phyloP scores from a whole-genome alignment of 83 land plant genomes.

The Thuja plicata region DNA sequence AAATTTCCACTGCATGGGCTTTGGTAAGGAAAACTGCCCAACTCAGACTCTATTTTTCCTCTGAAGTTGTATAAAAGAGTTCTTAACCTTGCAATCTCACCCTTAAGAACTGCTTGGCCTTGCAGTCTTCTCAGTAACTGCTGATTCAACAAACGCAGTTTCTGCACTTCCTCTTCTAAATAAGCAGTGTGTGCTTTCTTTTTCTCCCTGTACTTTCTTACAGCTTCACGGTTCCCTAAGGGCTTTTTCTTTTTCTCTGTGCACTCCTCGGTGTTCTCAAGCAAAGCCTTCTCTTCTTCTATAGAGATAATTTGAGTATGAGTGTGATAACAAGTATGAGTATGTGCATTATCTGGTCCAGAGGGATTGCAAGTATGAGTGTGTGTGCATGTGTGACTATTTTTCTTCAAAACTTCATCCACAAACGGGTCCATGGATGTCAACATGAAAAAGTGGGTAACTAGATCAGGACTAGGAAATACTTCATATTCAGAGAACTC shows the following conservation, averaged over 20 bases:
- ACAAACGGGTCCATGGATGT: constrained; percentile 15
- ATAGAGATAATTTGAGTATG: constrained; percentile 82
- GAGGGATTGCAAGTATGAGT: constrained; percentile 96
- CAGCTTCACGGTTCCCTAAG: constrained; percentile 87
- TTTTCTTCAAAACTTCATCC: constrained; percentile 36
- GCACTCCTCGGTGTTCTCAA: constrained; percentile 32
- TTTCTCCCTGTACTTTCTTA: constrained; percentile 93
- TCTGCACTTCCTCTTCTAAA: constrained; percentile 82
- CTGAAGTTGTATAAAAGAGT: constrained; percentile 54
- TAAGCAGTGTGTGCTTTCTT: constrained; percentile 89
- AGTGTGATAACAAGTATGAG: constrained; percentile 93
- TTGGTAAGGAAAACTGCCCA: constrained; percentile 53
- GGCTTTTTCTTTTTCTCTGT: constrained; percentile 52
- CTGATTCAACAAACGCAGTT: constrained; percentile 66
- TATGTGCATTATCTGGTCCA: constrained; percentile 80
- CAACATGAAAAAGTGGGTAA: background rate
- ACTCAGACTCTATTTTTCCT: constrained; percentile 66
- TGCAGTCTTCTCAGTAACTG: constrained; percentile 76
- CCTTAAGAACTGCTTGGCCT: constrained; percentile 74
- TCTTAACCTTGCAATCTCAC: constrained; percentile 76
- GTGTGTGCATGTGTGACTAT: constrained; percentile 78
- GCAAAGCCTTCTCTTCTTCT: constrained; percentile 30
- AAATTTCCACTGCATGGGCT: constrained; percentile 26
- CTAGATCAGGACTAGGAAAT: constrained; percentile 16
- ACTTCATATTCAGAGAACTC: constrained; percentile 26